Percentiles rank a stretch among this genome's conserved stretches.
Evolutionary conservation across 768 basidiomycete genomes (phyloP).

Genomic region (Calocera viscosa): DNA sequence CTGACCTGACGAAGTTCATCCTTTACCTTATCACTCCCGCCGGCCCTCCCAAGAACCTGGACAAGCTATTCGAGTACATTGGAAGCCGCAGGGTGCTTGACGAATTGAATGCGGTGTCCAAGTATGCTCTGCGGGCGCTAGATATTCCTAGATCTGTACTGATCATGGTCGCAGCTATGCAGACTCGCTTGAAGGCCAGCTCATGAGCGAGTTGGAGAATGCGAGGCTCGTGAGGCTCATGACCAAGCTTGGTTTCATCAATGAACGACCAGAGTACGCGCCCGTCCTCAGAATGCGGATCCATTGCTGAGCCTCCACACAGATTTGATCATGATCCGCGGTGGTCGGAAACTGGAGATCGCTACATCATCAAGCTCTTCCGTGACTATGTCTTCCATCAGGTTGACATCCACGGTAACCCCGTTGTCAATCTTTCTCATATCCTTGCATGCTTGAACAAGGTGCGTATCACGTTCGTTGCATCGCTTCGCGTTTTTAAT

Average conservation of each 20-base stretch:
- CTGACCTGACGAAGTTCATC: slow-evolving; percentile 69
- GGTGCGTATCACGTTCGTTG: slow-evolving; percentile 32
- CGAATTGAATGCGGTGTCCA: slow-evolving; percentile 78
- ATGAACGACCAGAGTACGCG: slow-evolving; percentile 93
- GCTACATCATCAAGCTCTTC: slow-evolving; percentile 97
- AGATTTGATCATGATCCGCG: slow-evolving; percentile 91
- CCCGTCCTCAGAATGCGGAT: slow-evolving; percentile 1
- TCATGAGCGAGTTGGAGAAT: slow-evolving; percentile 86
- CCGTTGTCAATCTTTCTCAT: slow-evolving; percentile 80
- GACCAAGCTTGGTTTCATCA: slow-evolving; percentile 95
- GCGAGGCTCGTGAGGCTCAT: slow-evolving; percentile 78
- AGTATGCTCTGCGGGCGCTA: slow-evolving; percentile 35
- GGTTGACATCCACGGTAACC: slow-evolving; percentile 79
- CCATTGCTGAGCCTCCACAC: neutral
- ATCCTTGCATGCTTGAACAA: slow-evolving; percentile 90
- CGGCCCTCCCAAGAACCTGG: slow-evolving; percentile 55
- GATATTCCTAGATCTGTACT: neutral
- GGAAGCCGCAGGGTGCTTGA: slow-evolving; percentile 45
- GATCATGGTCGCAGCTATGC: slow-evolving; percentile 40
- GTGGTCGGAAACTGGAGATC: slow-evolving; percentile 97
- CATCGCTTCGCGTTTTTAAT: neutral
- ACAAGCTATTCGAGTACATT: slow-evolving; percentile 70
- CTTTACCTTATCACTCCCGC: slow-evolving; percentile 67
- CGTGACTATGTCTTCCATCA: slow-evolving; percentile 98
- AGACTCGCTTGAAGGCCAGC: slow-evolving; percentile 71